phyloP scores from a whole-genome alignment of 768 basidiomycete species.

The Astraeus odoratus region DNA sequence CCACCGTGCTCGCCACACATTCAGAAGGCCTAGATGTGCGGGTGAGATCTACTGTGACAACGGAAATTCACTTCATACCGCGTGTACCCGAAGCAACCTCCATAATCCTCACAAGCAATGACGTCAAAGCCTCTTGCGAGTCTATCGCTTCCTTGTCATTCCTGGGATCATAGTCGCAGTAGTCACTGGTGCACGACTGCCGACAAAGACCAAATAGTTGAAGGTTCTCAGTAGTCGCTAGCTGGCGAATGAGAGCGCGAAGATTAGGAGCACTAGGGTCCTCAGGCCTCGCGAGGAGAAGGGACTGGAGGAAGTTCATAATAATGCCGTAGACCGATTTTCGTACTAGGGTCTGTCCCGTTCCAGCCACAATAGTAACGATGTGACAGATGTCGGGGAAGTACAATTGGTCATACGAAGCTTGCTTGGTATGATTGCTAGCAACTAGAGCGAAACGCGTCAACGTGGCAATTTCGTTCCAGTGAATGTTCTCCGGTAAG shows the following conservation, averaged over 20 bases:
- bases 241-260: conserved; percentile 54
- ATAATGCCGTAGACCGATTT: conserved; percentile 77
- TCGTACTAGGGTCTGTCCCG: conserved; percentile 67
- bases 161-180: conserved; percentile 46
- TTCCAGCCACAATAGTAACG: conserved; percentile 68
- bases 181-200: conserved; percentile 62
- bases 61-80: conserved; percentile 42
- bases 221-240: conserved; percentile 48
- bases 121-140: conserved; percentile 56
- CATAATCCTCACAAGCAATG: conserved; percentile 56
- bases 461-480: conserved; percentile 77
- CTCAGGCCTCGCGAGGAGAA: conserved; percentile 55
- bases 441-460: conserved; percentile 70
- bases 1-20: conserved; percentile 91
- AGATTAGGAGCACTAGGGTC: conserved; percentile 56
- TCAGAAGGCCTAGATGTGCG: conserved; percentile 52
- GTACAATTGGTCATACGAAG: conserved; percentile 65
- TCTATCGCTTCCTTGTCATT: conserved; percentile 55
- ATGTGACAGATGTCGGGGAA: conserved; percentile 80
- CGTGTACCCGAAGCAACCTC: conserved; percentile 57
- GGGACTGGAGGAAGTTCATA: conserved; percentile 74
- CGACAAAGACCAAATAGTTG: conserved; percentile 68
- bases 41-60: conserved; percentile 5
- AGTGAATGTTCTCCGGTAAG: conserved; percentile 64
- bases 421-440: conserved; percentile 57